phyloP scores from a whole-genome alignment of 208 protist species.

The Wallacemonas sp. region DNA sequence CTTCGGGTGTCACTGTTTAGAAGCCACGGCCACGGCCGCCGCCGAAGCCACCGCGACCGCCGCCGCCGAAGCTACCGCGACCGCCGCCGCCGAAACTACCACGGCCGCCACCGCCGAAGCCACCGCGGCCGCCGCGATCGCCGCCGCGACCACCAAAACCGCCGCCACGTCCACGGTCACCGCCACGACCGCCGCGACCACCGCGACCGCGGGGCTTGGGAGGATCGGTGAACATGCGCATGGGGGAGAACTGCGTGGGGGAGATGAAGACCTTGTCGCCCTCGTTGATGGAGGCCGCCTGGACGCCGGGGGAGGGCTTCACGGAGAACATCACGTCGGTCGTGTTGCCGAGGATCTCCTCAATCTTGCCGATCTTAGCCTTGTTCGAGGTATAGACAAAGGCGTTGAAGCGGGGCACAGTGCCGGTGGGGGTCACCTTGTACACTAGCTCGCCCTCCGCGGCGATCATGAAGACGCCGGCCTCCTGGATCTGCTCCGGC shows the following conservation, averaged over 20 bases:
- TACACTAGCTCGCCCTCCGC: slow-evolving; percentile 91
- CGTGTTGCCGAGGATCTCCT: slow-evolving; percentile 90
- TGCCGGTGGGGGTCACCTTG: slow-evolving; percentile 55
- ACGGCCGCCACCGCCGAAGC: slow-evolving; percentile 37
- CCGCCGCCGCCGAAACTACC: slow-evolving; percentile 40
- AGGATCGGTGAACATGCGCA: slow-evolving; percentile 87
- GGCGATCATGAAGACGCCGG: slow-evolving; percentile 87
- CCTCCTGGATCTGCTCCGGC: slow-evolving; percentile 77
- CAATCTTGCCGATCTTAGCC: slow-evolving; percentile 93
- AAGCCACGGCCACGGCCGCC: slow-evolving; percentile 51
- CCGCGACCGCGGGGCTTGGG: slow-evolving; percentile 85
- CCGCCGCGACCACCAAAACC: slow-evolving; percentile 36
- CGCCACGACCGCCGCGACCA: slow-evolving; percentile 61
- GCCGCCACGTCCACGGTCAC: slow-evolving; percentile 37
- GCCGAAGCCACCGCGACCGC: slow-evolving; percentile 21
- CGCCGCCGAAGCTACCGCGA: slow-evolving; percentile 41
- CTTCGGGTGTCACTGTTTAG: not conserved
- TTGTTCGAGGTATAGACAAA: slow-evolving; percentile 93
- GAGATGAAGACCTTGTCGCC: slow-evolving; percentile 89
- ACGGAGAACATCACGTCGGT: slow-evolving; percentile 92
- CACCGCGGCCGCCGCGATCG: slow-evolving; percentile 32
- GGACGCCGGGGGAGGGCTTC: slow-evolving; percentile 83
- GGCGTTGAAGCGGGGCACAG: slow-evolving; percentile 91
- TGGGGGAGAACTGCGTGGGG: slow-evolving; percentile 79
- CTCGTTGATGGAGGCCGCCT: slow-evolving; percentile 80